Evolutionary conservation across 805 yeast genomes (phyloP).

Genomic region (Torulaspora maleeae): DNA sequence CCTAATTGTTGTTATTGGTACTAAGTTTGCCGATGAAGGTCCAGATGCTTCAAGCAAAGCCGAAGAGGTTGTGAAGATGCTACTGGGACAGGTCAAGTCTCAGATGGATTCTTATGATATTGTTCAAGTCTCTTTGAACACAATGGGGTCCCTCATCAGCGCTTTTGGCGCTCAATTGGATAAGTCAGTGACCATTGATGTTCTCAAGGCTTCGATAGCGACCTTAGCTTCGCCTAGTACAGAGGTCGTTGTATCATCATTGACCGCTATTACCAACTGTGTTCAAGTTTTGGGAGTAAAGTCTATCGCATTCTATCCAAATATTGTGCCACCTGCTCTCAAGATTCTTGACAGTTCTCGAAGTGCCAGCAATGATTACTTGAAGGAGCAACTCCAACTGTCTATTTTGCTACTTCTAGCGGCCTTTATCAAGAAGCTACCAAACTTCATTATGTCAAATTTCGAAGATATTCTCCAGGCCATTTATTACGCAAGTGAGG

Average conservation of each 20-base stretch:
- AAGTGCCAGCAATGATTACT: conserved; percentile 19
- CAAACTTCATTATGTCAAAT: conserved; percentile 73
- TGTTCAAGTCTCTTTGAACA: conserved; percentile 65
- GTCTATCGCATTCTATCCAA: conserved; percentile 77
- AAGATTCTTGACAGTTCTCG: conserved; percentile 46
- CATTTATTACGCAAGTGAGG: conserved; percentile 52
- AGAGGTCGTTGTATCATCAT: conserved; percentile 67
- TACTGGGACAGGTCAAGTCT: conserved; percentile 39
- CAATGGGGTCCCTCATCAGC: conserved; percentile 56
- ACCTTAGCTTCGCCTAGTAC: conserved; percentile 47
- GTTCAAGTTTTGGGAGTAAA: conserved; percentile 79
- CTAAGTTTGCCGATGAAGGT: conserved; percentile 67
- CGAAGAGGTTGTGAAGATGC: conserved; percentile 44
- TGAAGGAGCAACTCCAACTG: conserved; percentile 49
- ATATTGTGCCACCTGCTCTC: conserved; percentile 71
- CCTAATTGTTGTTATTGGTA: conserved; percentile 56
- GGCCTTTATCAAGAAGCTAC: conserved; percentile 73
- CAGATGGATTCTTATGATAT: conserved; percentile 39
- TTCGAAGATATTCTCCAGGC: conserved; percentile 57
- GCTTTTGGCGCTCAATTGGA: conserved; percentile 56
- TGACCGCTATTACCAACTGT: conserved; percentile 65
- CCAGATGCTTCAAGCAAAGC: conserved; percentile 51
- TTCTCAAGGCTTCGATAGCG: conserved; percentile 50
- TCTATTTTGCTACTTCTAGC: conserved; percentile 69
- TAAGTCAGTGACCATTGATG: conserved; percentile 43